Conservation (phyloP, 2,329 filamentous ascomycete species). For the Chrysoporthe deuterocubensis region DNA sequence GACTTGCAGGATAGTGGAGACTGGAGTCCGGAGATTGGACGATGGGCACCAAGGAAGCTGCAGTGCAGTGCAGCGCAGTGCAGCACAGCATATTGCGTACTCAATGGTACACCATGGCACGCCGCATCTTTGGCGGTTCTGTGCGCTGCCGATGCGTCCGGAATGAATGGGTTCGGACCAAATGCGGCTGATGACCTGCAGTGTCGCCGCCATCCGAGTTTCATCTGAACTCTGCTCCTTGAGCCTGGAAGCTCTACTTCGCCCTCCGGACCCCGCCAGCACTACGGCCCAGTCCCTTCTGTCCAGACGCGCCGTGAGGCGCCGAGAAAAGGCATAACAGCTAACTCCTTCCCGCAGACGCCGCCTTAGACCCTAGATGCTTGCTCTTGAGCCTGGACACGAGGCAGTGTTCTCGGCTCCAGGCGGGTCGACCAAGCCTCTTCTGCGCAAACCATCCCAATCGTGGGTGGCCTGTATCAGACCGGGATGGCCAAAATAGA, state of each 20-base stretch:
- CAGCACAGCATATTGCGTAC: not conserved
- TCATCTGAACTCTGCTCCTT: constrained; percentile 24
- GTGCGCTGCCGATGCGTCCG: not conserved
- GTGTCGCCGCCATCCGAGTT: constrained; percentile 25
- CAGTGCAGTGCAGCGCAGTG: not conserved
- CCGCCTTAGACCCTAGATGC: not conserved
- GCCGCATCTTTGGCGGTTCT: not conserved
- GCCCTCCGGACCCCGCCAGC: not conserved
- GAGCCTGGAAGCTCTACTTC: constrained; percentile 5
- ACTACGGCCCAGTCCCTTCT: not conserved
- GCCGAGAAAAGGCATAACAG: not conserved
- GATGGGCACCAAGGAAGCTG: not conserved
- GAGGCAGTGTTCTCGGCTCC: not conserved
- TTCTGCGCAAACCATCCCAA: not conserved
- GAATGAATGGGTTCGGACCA: constrained; percentile 13
- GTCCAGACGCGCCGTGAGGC: not conserved
- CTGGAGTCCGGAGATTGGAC: not conserved
- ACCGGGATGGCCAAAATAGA: constrained; percentile 8
- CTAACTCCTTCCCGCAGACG: not conserved
- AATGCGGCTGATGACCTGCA: constrained; percentile 21
- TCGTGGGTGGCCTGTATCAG: not conserved
- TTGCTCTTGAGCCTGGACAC: not conserved
- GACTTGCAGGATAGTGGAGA: not conserved
- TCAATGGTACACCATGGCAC: not conserved
- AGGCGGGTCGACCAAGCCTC: not conserved